Conservation (phyloP, 257 asterid genomes). For the Dorcoceras hygrometricum region DNA sequence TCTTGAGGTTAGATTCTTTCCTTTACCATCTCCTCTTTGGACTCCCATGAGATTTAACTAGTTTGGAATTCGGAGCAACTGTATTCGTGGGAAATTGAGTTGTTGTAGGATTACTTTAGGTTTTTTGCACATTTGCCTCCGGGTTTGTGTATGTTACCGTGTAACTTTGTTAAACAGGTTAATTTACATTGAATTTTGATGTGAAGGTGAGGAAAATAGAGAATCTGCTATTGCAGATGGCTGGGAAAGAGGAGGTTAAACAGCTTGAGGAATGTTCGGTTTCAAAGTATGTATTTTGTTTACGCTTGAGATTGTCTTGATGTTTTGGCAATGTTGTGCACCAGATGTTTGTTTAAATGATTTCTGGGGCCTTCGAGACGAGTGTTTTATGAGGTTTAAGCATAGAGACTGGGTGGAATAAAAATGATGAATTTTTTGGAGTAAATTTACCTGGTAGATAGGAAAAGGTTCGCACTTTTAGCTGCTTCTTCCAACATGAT, state of each 20-base stretch:
- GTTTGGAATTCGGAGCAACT: not conserved
- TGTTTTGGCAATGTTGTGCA: not conserved
- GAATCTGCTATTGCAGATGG: conserved; percentile 27
- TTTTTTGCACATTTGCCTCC: not conserved
- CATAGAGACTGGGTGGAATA: too few relatives aligned
- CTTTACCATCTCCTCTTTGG: too few relatives aligned
- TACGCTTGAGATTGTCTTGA: not conserved
- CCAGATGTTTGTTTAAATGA: not conserved
- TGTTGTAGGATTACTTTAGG: not conserved
- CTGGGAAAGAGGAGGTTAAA: conserved; percentile 50
- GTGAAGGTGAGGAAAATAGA: not conserved
- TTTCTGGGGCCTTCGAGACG: not conserved
- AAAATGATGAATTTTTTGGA: too few relatives aligned
- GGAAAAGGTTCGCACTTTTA: too few relatives aligned
- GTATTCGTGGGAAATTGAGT: not conserved
- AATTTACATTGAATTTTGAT: conserved; percentile 8
- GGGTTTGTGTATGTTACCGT: not conserved
- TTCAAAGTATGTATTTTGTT: conserved; percentile 37
- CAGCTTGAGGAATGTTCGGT: conserved; percentile 64
- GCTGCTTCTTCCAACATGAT: too few relatives aligned
- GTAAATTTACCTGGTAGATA: too few relatives aligned
- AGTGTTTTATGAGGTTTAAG: too few relatives aligned
- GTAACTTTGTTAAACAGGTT: not conserved
- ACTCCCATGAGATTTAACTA: too few relatives aligned
- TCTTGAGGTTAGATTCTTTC: too few relatives aligned